Percentiles rank a stretch among this genome's conserved stretches.
Evolutionary conservation across 2,329 filamentous ascomycete species (phyloP).

Genomic region (Cercospora canescens): DNA sequence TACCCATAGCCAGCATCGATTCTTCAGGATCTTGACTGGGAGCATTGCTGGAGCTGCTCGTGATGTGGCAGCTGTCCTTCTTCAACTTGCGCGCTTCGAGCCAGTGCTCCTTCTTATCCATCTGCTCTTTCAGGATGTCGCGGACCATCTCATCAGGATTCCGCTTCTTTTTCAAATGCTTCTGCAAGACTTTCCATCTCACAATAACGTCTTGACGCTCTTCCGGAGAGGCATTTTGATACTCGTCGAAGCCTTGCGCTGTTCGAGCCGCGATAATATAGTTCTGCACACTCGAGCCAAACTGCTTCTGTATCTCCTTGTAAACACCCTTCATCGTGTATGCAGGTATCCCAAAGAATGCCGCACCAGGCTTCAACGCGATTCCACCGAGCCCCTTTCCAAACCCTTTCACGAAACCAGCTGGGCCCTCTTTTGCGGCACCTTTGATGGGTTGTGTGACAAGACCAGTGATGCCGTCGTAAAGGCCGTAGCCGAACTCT

Average conservation of each 20-base stretch:
- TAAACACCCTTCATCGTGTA: slow-evolving; percentile 79
- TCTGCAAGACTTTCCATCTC: slow-evolving; percentile 63
- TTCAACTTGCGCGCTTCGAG: slow-evolving; percentile 15
- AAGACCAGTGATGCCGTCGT: slow-evolving; percentile 73
- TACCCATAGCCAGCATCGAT: slow-evolving; percentile 20
- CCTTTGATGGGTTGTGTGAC: slow-evolving; percentile 71
- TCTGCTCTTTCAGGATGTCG: slow-evolving; percentile 41
- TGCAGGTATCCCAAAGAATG: slow-evolving; percentile 57
- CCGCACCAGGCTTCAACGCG: slow-evolving; percentile 72
- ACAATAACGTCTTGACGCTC: slow-evolving; percentile 66
- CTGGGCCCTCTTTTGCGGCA: slow-evolving; percentile 60
- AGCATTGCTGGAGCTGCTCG: slow-evolving; percentile 2
- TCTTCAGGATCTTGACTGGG: slow-evolving; percentile 2
- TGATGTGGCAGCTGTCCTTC: slow-evolving; percentile 12
- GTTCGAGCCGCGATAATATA: slow-evolving; percentile 79
- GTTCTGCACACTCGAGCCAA: slow-evolving; percentile 70
- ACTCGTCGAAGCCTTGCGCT: slow-evolving; percentile 71
- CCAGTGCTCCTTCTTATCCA: slow-evolving; percentile 31
- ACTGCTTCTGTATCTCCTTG: slow-evolving; percentile 68
- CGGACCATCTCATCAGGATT: slow-evolving; percentile 58
- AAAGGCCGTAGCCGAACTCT: slow-evolving; percentile 72
- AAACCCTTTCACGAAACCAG: slow-evolving; percentile 72
- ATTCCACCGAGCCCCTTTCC: slow-evolving; percentile 77
- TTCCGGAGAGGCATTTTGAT: slow-evolving; percentile 52
- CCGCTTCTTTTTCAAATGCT: slow-evolving; percentile 59